Percentiles rank a stretch among this genome's conserved stretches.
Conservation (phyloP, 2,329 filamentous ascomycete genomes). For the Penicillium sp. region DNA sequence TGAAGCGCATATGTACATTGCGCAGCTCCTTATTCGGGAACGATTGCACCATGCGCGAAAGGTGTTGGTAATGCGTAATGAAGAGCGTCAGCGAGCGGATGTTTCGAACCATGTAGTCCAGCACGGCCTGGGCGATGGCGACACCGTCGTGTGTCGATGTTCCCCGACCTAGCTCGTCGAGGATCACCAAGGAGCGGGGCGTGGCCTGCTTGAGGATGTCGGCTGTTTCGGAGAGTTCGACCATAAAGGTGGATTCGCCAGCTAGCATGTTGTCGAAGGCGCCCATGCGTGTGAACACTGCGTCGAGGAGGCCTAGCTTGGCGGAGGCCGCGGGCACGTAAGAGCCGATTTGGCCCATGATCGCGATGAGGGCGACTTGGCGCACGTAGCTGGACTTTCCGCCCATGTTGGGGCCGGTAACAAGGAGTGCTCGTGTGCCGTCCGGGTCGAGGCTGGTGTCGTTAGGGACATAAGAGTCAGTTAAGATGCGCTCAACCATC, state of each 20-base stretch:
- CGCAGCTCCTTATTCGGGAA: constrained; percentile 66
- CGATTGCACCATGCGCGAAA: constrained; percentile 70
- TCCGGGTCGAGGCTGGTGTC: constrained; percentile 70
- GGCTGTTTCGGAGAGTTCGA: constrained; percentile 89
- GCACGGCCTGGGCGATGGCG: constrained; percentile 89
- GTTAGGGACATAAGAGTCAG: constrained; percentile 90
- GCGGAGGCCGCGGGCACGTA: constrained; percentile 83
- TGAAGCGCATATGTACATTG: constrained; percentile 96
- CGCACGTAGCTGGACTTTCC: constrained; percentile 98
- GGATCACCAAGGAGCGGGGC: constrained; percentile 78
- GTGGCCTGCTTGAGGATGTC: constrained; percentile 89
- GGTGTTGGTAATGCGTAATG: constrained; percentile 95
- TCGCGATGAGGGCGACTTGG: constrained; percentile 83
- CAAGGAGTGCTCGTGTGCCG: constrained; percentile 71
- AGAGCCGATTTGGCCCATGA: constrained; percentile 92
- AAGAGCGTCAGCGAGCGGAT: constrained; percentile 81
- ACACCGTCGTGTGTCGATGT: constrained; percentile 96
- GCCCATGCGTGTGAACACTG: constrained; percentile 93
- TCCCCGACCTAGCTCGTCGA: constrained; percentile 92
- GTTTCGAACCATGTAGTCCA: constrained; percentile 78
- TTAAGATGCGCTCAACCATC: constrained; percentile 89
- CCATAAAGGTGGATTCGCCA: constrained; percentile 96
- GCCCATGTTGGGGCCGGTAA: constrained; percentile 98
- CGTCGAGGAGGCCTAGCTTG: constrained; percentile 78
- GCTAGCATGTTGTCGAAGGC: constrained; percentile 95